Percentiles rank a stretch among this genome's conserved stretches.
Conservation (phyloP, 2,329 filamentous ascomycete species). For the Biscogniauxia mediterranea region DNA sequence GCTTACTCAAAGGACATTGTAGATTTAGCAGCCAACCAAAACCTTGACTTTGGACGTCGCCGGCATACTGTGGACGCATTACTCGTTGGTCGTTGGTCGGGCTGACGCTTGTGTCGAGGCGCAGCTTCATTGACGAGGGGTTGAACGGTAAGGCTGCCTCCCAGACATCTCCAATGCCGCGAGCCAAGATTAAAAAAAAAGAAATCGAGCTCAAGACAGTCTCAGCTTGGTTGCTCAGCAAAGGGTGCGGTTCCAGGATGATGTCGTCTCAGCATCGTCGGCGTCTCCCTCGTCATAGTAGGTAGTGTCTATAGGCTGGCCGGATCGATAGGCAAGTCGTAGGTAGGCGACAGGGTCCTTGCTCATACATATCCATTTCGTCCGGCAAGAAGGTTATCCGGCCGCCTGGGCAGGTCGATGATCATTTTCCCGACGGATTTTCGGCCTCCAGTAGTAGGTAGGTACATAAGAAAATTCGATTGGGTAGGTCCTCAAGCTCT, state of each 20-base stretch:
- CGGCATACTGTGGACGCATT: conserved; percentile 4
- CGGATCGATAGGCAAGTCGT: conserved; percentile 13
- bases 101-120: conserved; percentile 16
- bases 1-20: conserved; percentile 9
- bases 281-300: conserved; percentile 9
- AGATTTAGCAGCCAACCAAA: conserved; percentile 14
- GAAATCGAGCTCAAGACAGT: background rate
- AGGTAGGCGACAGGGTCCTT: background rate
- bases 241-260: background rate
- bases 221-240: background rate
- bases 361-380: background rate
- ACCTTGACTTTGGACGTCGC: background rate
- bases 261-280: conserved; percentile 15
- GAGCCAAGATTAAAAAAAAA: background rate
- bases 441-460: background rate
- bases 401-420: conserved; percentile 22
- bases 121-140: conserved; percentile 16
- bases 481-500: background rate
- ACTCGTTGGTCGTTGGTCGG: conserved; percentile 16
- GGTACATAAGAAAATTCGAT: conserved; percentile 3
- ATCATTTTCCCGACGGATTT: conserved; percentile 16
- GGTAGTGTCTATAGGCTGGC: conserved; percentile 8
- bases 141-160: conserved; percentile 19
- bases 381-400: conserved; percentile 25
- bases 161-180: conserved; percentile 6